Percentiles rank a stretch among this genome's conserved stretches.
These are phyloP conservation scores for Rhizophagus sp. DNA, from an alignment of 192 early-diverging fungal genomes.

Conservation along the genomic window DNA sequence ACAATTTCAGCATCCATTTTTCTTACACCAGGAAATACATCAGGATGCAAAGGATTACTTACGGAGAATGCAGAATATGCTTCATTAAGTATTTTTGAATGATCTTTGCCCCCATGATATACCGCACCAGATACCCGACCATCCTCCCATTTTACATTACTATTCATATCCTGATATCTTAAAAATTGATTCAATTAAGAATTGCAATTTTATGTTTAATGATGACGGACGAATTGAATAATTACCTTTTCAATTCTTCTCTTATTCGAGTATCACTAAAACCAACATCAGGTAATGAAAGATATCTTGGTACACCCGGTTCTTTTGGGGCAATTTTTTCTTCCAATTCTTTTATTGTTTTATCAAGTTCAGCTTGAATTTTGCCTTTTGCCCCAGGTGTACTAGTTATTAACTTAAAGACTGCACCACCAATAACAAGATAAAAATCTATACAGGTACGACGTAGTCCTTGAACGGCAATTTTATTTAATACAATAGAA, in stretches of 20 bases:
- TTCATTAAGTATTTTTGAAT: slow-evolving; percentile 70
- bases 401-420: slow-evolving; percentile 27
- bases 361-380: slow-evolving; percentile 76
- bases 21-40: slow-evolving; percentile 92
- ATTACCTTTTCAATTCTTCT: slow-evolving; percentile 60
- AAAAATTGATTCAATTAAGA: slow-evolving; percentile 33
- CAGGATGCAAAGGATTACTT: slow-evolving; percentile 92
- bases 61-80: slow-evolving; percentile 84
- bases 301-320: slow-evolving; percentile 63
- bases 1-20: slow-evolving; percentile 95
- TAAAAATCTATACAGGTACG: slow-evolving; percentile 47
- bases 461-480: slow-evolving; percentile 57
- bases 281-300: slow-evolving; percentile 64
- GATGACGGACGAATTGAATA: slow-evolving; percentile 6
- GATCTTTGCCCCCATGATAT: slow-evolving; percentile 89
- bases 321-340: slow-evolving; percentile 68
- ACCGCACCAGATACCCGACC: slow-evolving; percentile 89
- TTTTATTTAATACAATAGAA: slow-evolving; percentile 45
- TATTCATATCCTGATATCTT: slow-evolving; percentile 58
- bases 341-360: slow-evolving; percentile 79
- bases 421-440: background rate
- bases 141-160: slow-evolving; percentile 73
- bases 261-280: slow-evolving; percentile 62
- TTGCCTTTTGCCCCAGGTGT: slow-evolving; percentile 58
- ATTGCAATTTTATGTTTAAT: slow-evolving; percentile 28